phyloP scores from a whole-genome alignment of 306 rosid species.

The Fragaria iinumae region DNA sequence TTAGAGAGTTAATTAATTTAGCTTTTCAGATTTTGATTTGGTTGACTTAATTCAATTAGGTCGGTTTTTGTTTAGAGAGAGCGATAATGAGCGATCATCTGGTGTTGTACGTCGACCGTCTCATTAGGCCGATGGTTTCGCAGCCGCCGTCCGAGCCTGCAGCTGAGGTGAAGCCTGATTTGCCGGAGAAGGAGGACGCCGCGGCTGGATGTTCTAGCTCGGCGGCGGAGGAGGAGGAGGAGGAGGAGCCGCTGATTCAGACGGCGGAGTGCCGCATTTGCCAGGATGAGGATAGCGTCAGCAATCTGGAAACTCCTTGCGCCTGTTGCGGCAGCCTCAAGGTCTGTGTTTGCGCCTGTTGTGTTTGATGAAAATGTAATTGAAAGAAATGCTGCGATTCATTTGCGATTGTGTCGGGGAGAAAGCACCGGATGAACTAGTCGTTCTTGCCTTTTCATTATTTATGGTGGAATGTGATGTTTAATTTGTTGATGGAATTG shows the following conservation, averaged over 20 bases:
- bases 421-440: neutral
- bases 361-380: neutral
- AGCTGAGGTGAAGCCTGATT: constrained; percentile 29
- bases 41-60: constrained; percentile 14
- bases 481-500: too few relatives aligned
- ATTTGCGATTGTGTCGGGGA: neutral
- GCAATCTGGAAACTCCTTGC: constrained; percentile 84
- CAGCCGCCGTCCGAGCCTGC: constrained; percentile 47
- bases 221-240: constrained; percentile 37
- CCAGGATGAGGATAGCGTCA: constrained; percentile 78
- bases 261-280: constrained; percentile 92
- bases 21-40: neutral
- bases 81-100: constrained; percentile 75
- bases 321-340: constrained; percentile 93
- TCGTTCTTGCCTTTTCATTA: too few relatives aligned
- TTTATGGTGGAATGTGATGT: neutral
- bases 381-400: neutral
- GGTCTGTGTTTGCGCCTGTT: constrained; percentile 33
- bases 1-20: too few relatives aligned
- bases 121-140: constrained; percentile 41
- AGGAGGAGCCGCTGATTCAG: constrained; percentile 73
- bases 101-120: constrained; percentile 73
- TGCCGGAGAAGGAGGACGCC: neutral
- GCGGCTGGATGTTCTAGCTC: constrained; percentile 42
- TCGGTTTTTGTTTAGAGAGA: neutral